Evolutionary conservation across 352 stramenopile species (phyloP), one percentile per base, ranked within the genome.

Genomic region (Albugo laibachii): DNA sequence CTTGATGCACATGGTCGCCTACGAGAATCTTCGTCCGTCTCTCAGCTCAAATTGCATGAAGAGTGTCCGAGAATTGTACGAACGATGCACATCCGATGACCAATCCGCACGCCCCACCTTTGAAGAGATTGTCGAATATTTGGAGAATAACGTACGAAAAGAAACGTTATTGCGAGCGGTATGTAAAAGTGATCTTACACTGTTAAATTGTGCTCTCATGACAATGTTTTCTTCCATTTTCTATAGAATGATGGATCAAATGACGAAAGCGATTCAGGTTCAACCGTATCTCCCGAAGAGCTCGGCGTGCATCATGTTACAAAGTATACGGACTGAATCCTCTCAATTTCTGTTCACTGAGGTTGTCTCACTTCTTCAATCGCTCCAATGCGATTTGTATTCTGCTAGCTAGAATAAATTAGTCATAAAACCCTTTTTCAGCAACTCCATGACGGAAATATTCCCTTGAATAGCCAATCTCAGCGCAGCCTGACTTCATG

Each of bases 1-100:
- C 45, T 59, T 89, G 36, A 86, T 92, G 76, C 76, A 88, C 65
- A 89, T 88, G 75, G 74, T 92, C 34, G 79, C 74, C n/a, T 88
- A 92, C 58, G 68, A 89, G 49, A 82, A 85, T 49, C 58, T 92
- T 42, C 79, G 79, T 38, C 79, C 79, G 13, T 89, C 69, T 49
- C 56, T 92, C 34, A 86, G 74, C 53, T 72, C 78, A 11, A 79
- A 70, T 54, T 89, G 76, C 62, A 83, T 92, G 69, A 52, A 80
- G 49, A 85, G 66, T 49, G 67, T 89, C 16, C 74, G 71, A 31
- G 69, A 85, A 37, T 54, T 92, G 36, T 88, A 83, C 55, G 66
- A 77, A 38, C 74, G 74, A 27, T 92, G 79, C 53, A 88, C 75
- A 21, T 60, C 71, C 19, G 69, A 89, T 52, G 64, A 89, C 56